phyloP scores from a whole-genome alignment of 768 basidiomycete genomes.

The Leccinum rimulosum region DNA sequence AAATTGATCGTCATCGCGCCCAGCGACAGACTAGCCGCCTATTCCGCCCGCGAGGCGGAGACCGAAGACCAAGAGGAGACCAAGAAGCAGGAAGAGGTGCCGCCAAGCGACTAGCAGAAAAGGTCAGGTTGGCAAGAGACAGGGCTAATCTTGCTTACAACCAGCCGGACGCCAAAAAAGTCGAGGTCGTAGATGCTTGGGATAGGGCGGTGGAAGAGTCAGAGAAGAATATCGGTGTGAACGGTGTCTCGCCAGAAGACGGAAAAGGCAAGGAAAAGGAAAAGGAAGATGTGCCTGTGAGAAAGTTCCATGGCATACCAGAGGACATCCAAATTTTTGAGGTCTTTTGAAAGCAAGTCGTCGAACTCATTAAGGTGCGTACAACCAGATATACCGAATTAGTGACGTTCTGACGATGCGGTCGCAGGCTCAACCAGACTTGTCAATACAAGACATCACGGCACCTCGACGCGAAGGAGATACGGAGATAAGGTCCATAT shows the following conservation, averaged over 20 bases:
- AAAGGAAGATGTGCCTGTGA: constrained; percentile 40
- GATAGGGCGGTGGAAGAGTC: constrained; percentile 20
- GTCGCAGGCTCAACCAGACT: too few relatives aligned
- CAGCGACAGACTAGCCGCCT: too few relatives aligned
- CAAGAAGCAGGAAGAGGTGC: constrained; percentile 90
- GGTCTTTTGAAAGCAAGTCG: too few relatives aligned
- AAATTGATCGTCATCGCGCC: too few relatives aligned
- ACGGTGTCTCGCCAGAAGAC: constrained; percentile 24
- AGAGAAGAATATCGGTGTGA: constrained; percentile 17
- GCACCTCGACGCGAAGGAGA: too few relatives aligned
- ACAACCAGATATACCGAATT: too few relatives aligned
- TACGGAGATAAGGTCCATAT: too few relatives aligned
- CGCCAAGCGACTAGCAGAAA: constrained; percentile 82
- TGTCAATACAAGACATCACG: too few relatives aligned
- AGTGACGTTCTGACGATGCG: too few relatives aligned
- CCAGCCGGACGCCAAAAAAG: constrained; percentile 23
- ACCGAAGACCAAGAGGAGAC: constrained; percentile 94
- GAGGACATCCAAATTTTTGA: too few relatives aligned
- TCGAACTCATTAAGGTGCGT: too few relatives aligned
- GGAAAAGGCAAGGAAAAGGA: constrained; percentile 56
- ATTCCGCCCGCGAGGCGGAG: constrained; percentile 89
- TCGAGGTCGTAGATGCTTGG: constrained; percentile 28
- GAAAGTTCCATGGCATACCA: too few relatives aligned
- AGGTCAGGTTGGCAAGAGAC: constrained; percentile 72
- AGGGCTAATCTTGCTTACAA: constrained; percentile 53